A percentile compares a stretch with the other conserved stretches of the same genome.
These are phyloP conservation scores for Ramalina peruviana DNA, from an alignment of 495 filamentous ascomycete genomes.

Conservation along the genomic window DNA sequence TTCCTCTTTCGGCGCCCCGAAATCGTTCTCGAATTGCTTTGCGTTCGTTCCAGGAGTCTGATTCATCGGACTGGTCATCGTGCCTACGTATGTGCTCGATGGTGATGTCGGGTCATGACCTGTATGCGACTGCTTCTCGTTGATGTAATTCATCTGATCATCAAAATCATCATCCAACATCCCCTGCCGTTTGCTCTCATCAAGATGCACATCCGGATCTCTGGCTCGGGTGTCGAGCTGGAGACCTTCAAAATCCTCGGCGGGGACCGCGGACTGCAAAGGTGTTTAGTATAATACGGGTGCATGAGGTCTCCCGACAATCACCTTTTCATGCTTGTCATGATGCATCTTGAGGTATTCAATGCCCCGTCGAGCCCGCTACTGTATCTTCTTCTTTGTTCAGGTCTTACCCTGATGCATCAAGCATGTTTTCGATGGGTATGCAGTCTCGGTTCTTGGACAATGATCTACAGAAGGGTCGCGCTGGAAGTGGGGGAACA, in stretches of 20 bases:
- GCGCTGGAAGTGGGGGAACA: too few species aligned
- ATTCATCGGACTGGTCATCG: background rate
- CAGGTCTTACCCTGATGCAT: background rate
- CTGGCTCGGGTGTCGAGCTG: slow-evolving; percentile 15
- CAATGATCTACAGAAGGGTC: too few species aligned
- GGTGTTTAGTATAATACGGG: background rate
- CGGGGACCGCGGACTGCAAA: slow-evolving; percentile 6
- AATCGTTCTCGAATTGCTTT: background rate
- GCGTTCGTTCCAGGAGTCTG: background rate
- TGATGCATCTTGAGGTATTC: slow-evolving; percentile 1
- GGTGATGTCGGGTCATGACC: slow-evolving; percentile 6
- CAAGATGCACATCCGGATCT: slow-evolving; percentile 5
- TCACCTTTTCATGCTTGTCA: too few species aligned
- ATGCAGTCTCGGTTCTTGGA: too few species aligned
- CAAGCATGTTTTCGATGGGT: too few species aligned
- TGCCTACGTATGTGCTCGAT: background rate
- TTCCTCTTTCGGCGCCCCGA: background rate
- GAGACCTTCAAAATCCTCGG: slow-evolving; percentile 13
- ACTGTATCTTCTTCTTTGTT: too few species aligned
- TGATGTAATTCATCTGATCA: slow-evolving; percentile 1
- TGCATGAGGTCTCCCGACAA: background rate
- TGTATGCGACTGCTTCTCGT: slow-evolving; percentile 10
- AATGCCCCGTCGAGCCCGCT: too few species aligned
- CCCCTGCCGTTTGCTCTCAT: slow-evolving; percentile 2
- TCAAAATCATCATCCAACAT: slow-evolving; percentile 4